These are phyloP conservation scores for Grosmannia serpens DNA, from an alignment of 2,329 filamentous ascomycete genomes.

Conservation along the genomic window DNA sequence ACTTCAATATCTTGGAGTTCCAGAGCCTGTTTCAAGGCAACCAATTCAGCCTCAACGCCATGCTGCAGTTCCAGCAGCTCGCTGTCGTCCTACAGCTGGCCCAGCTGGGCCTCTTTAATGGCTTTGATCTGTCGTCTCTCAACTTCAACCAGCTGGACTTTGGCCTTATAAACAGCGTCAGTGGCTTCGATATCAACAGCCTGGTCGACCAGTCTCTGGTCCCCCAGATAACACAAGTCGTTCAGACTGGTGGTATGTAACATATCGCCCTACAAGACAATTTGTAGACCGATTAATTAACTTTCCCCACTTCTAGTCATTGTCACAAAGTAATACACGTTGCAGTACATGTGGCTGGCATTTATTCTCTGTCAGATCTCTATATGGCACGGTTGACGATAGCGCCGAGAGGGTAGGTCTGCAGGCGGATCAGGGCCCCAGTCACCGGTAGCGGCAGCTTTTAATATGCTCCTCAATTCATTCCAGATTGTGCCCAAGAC, in stretches of 20 bases:
- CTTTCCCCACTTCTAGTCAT: background rate
- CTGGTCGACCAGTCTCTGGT: slow-evolving; percentile 13
- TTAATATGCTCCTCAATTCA: background rate
- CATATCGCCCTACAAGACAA: too few relatives aligned
- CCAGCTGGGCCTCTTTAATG: slow-evolving; percentile 15
- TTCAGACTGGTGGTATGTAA: slow-evolving; percentile 8
- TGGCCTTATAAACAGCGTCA: slow-evolving; percentile 15
- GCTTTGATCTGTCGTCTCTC: slow-evolving; percentile 17
- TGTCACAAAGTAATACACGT: background rate
- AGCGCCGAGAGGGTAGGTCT: background rate
- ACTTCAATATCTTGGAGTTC: slow-evolving; percentile 33
- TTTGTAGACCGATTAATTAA: too few relatives aligned
- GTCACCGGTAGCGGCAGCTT: background rate
- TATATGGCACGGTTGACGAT: background rate
- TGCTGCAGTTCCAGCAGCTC: slow-evolving; percentile 15
- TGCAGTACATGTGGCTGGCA: too few relatives aligned
- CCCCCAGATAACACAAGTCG: slow-evolving; percentile 14
- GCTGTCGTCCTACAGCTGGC: slow-evolving; percentile 17
- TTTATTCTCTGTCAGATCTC: too few relatives aligned
- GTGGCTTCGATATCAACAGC: slow-evolving; percentile 16
- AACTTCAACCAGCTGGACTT: slow-evolving; percentile 14
- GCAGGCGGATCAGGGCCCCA: background rate
- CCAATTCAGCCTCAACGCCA: slow-evolving; percentile 9
- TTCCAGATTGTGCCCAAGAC: background rate
- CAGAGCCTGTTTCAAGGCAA: slow-evolving; percentile 21